Conservation (phyloP, 345 rosid genomes). For the Eucalyptus globulus region DNA sequence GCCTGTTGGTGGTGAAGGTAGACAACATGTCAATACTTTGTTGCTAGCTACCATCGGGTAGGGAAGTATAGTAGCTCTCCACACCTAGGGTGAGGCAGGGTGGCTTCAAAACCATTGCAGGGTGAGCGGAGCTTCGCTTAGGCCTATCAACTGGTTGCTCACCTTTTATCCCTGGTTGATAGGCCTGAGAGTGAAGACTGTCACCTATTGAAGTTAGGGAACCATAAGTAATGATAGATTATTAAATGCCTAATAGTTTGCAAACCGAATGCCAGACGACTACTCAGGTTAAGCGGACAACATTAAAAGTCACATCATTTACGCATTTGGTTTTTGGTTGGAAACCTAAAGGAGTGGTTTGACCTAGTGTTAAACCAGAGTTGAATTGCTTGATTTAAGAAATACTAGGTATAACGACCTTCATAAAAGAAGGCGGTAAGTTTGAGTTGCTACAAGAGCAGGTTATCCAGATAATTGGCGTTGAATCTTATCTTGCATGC, state of each 20-base stretch:
- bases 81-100: rapidly evolving
- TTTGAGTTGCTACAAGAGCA: not conserved
- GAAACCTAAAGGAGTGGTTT: not conserved
- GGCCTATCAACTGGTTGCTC: too few species aligned
- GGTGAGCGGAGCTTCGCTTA: too few species aligned
- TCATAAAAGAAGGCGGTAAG: not conserved
- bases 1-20: rapidly evolving
- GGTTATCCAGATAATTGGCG: not conserved
- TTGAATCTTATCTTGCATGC: not conserved
- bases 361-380: not conserved
- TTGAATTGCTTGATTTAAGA: not conserved
- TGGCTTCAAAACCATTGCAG: too few species aligned
- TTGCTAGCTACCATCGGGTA: too few species aligned
- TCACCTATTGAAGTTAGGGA: not conserved
- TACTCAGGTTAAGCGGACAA: not conserved
- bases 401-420: not conserved
- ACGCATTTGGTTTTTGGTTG: not conserved
- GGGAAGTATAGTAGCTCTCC: too few species aligned
- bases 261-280: not conserved
- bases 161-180: too few species aligned
- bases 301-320: not conserved
- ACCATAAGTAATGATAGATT: not conserved
- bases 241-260: not conserved
- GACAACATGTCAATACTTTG: too few species aligned
- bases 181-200: not conserved